These are phyloP conservation scores for Botrytis galanthina DNA, from an alignment of 2,329 filamentous ascomycete species.

Conservation along the genomic window DNA sequence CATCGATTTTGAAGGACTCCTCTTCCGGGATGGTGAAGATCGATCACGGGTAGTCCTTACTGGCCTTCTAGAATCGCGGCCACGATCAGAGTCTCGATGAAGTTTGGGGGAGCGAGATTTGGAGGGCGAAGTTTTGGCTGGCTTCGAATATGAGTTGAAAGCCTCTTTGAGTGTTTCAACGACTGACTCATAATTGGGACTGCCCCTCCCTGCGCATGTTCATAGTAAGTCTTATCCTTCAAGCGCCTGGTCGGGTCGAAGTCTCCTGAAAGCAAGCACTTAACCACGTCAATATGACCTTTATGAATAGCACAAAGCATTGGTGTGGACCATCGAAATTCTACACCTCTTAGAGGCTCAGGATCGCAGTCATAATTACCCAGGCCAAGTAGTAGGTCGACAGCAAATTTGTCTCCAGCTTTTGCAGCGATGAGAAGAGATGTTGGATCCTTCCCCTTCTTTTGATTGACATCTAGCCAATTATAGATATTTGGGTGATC, in stretches of 20 bases:
- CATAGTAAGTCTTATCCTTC: conserved; percentile 78
- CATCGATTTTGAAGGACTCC: conserved; percentile 31
- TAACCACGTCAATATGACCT: conserved; percentile 79
- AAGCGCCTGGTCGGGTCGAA: conserved; percentile 80
- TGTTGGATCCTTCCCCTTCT: conserved; percentile 67
- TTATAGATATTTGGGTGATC: conserved; percentile 61
- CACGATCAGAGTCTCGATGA: conserved; percentile 40
- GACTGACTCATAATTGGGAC: conserved; percentile 89
- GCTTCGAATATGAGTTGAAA: conserved; percentile 63
- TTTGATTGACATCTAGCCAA: conserved; percentile 53
- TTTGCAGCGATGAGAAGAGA: conserved; percentile 88
- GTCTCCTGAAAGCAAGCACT: conserved; percentile 72
- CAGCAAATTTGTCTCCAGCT: conserved; percentile 72
- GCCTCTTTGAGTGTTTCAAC: conserved; percentile 74
- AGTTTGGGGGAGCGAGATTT: conserved; percentile 52
- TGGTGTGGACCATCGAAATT: conserved; percentile 77
- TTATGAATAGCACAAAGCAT: conserved; percentile 93
- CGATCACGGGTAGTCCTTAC: conserved; percentile 29
- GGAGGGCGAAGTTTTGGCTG: conserved; percentile 45
- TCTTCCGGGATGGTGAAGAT: conserved; percentile 32
- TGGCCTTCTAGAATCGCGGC: conserved; percentile 31
- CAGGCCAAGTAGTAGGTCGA: conserved; percentile 46
- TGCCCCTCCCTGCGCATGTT: conserved; percentile 71
- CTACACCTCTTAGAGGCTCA: conserved; percentile 54
- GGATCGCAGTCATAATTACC: conserved; percentile 64